A percentile compares a stretch with the other conserved stretches of the same genome.
phyloP scores from a whole-genome alignment of 1,139 yeast species.

The Nematodospora anomalae region DNA sequence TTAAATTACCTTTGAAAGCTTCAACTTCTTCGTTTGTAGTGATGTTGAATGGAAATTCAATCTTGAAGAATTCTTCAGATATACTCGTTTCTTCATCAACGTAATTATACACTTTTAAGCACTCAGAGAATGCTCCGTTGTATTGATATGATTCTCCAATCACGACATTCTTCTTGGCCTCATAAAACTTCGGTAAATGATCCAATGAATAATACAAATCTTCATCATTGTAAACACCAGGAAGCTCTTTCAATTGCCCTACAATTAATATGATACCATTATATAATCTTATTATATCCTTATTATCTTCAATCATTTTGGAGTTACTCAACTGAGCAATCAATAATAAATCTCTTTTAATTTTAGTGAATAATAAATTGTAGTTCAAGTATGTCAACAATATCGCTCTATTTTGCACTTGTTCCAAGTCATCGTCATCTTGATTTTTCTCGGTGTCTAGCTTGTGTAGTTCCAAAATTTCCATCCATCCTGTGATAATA shows the following conservation, averaged over 20 bases:
- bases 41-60: constrained; percentile 40
- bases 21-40: constrained; percentile 35
- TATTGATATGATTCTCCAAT: constrained; percentile 53
- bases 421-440: constrained; percentile 50
- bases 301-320: constrained; percentile 32
- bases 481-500: constrained; percentile 38
- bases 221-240: constrained; percentile 90
- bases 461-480: constrained; percentile 47
- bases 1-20: constrained; percentile 28
- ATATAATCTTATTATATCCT: constrained; percentile 51
- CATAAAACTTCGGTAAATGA: constrained; percentile 47
- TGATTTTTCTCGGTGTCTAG: constrained; percentile 45
- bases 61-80: constrained; percentile 24
- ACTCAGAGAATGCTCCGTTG: constrained; percentile 47
- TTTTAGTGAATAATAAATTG: constrained; percentile 60
- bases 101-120: constrained; percentile 52
- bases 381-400: constrained; percentile 73
- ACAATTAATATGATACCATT: constrained; percentile 50
- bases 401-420: constrained; percentile 72
- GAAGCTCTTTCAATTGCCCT: constrained; percentile 67
- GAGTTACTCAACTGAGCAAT: constrained; percentile 32
- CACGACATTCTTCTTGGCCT: constrained; percentile 40
- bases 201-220: constrained; percentile 57
- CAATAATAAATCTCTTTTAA: constrained; percentile 67
- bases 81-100: constrained; percentile 26